Percentiles rank a stretch among this genome's conserved stretches.
phyloP scores from a whole-genome alignment of 495 filamentous ascomycete species.

The Hypoxylon lienhwacheense region DNA sequence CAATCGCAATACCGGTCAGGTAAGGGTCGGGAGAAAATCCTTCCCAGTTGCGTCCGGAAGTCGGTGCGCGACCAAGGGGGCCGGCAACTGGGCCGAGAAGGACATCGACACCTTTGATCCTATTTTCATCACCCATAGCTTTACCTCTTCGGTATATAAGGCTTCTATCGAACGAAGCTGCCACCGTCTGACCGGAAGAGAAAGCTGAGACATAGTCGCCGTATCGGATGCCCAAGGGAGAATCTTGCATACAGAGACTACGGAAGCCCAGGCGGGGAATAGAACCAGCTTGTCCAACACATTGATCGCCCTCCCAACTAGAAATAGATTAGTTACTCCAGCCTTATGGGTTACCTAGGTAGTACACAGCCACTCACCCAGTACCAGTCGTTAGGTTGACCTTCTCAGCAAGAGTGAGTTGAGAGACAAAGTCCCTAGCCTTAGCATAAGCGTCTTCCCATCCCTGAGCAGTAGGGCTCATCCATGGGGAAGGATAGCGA shows the following conservation, averaged over 20 bases:
- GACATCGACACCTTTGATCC: conserved; percentile 81
- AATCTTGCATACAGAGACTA: conserved; percentile 85
- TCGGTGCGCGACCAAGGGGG: conserved; percentile 72
- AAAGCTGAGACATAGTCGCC: conserved; percentile 80
- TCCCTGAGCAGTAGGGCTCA: conserved; percentile 64
- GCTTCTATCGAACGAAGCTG: conserved; percentile 71
- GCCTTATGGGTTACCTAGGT: background rate
- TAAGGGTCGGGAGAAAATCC: conserved; percentile 75
- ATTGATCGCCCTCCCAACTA: conserved; percentile 75
- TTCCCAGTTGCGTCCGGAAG: conserved; percentile 91
- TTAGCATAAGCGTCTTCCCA: conserved; percentile 80
- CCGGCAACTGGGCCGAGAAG: conserved; percentile 89
- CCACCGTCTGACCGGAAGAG: conserved; percentile 77
- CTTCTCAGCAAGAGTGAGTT: conserved; percentile 85
- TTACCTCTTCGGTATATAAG: conserved; percentile 75
- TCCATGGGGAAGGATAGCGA: conserved; percentile 85
- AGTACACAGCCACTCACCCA: conserved; percentile 55
- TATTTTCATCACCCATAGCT: conserved; percentile 79
- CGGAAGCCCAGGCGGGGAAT: conserved; percentile 78
- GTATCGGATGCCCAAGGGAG: conserved; percentile 79
- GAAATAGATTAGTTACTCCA: conserved; percentile 26
- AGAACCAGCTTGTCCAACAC: conserved; percentile 75
- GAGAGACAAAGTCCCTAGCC: conserved; percentile 75
- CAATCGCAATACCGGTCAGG: conserved; percentile 72
- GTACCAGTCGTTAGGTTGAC: conserved; percentile 89